phyloP scores from a whole-genome alignment of 75 land plant species.

The Sequoia sempervirens region DNA sequence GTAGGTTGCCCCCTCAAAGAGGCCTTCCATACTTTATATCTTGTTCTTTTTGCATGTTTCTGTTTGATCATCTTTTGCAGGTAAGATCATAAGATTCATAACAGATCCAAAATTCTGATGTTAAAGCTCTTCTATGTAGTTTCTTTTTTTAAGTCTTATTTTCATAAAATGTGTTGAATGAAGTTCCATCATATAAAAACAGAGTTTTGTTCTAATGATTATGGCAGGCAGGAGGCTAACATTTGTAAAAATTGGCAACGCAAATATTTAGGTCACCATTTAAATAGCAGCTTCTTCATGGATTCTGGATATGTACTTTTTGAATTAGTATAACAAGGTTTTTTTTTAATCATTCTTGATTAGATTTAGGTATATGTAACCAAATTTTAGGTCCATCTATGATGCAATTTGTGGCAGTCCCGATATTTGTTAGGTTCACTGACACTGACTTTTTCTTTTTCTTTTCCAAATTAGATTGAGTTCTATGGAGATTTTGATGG shows the following conservation, averaged over 20 bases:
- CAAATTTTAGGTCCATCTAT: not conserved
- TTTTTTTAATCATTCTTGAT: not conserved
- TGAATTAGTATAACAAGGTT: not conserved
- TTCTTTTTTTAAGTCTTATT: no score
- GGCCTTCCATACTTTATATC: no score
- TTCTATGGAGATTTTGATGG: conserved; percentile 98
- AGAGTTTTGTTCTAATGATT: not conserved
- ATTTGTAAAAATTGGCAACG: not conserved
- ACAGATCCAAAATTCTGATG: no score
- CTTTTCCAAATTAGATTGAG: conserved; percentile 61
- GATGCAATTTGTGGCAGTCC: not conserved
- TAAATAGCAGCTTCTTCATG: not conserved
- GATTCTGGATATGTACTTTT: not conserved
- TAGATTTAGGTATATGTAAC: not conserved
- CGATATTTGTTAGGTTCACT: not conserved
- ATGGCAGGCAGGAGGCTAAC: not conserved
- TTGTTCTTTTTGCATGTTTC: no score
- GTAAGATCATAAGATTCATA: no score
- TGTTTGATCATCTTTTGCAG: no score
- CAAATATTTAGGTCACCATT: not conserved
- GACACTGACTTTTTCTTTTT: not conserved
- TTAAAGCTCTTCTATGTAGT: no score
- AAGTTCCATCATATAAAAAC: not conserved
- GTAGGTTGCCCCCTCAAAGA: no score
- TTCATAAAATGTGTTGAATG: not conserved